Conservation (phyloP, 495 filamentous ascomycete genomes). For the Neurospora hispaniola region DNA sequence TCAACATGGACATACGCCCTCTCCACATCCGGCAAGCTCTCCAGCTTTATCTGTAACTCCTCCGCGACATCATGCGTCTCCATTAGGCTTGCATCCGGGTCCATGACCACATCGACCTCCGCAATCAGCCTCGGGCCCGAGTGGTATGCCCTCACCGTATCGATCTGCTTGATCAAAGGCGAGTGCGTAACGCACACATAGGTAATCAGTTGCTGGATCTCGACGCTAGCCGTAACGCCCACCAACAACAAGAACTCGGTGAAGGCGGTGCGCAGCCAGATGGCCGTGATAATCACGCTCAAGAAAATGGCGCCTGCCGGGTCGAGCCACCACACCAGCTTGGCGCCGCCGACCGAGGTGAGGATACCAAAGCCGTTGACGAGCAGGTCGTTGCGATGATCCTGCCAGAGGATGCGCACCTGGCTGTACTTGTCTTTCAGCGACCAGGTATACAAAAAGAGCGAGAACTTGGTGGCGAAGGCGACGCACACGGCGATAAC, state of each 20-base stretch:
- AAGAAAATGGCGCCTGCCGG: slow-evolving; percentile 83
- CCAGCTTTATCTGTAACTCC: slow-evolving; percentile 86
- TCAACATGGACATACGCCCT: slow-evolving; percentile 95
- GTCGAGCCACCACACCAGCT: slow-evolving; percentile 91
- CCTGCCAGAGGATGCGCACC: slow-evolving; percentile 86
- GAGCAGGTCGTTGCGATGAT: slow-evolving; percentile 80
- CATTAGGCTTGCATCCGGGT: slow-evolving; percentile 51
- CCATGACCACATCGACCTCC: slow-evolving; percentile 86
- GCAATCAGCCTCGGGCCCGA: slow-evolving; percentile 81
- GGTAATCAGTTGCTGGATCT: slow-evolving; percentile 87
- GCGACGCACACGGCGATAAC: slow-evolving; percentile 81
- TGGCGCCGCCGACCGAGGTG: slow-evolving; percentile 75
- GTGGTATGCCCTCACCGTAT: slow-evolving; percentile 91
- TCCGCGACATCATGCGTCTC: slow-evolving; percentile 91
- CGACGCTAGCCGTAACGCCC: slow-evolving; percentile 73
- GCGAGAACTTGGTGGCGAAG: slow-evolving; percentile 67
- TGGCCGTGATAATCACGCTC: slow-evolving; percentile 58
- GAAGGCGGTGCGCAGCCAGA: slow-evolving; percentile 82
- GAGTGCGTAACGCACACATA: slow-evolving; percentile 96
- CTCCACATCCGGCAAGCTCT: slow-evolving; percentile 86
- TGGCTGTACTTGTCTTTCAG: slow-evolving; percentile 79
- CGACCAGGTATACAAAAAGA: slow-evolving; percentile 90
- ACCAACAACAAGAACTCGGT: slow-evolving; percentile 84
- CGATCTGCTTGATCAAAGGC: slow-evolving; percentile 65
- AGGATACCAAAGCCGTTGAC: slow-evolving; percentile 88